Conservation (phyloP, 768 basidiomycete species). For the Psilocybe tampanensis region DNA sequence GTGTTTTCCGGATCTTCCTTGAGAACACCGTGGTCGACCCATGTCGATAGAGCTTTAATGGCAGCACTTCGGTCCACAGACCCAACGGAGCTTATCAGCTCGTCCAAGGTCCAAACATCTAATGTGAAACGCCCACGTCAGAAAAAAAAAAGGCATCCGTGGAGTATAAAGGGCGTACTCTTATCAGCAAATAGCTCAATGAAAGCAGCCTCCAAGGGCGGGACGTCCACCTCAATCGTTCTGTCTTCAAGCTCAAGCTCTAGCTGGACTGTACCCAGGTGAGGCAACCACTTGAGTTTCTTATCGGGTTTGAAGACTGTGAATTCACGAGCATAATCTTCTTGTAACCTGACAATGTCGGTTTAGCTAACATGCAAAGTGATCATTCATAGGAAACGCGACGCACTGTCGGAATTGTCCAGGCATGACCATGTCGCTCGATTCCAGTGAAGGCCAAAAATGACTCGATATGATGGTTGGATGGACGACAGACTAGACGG, state of each 20-base stretch:
- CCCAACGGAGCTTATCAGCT: slow-evolving; percentile 65
- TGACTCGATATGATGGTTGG: slow-evolving; percentile 91
- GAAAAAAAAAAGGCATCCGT: neutral
- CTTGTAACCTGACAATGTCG: slow-evolving; percentile 57
- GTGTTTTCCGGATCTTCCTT: slow-evolving; percentile 63
- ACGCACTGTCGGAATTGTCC: slow-evolving; percentile 81
- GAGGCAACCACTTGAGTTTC: slow-evolving; percentile 84
- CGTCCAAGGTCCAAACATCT: slow-evolving; percentile 76
- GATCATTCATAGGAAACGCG: neutral
- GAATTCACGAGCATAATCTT: slow-evolving; percentile 77
- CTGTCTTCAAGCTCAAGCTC: slow-evolving; percentile 86
- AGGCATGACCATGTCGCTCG: slow-evolving; percentile 76
- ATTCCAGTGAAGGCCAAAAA: slow-evolving; percentile 91
- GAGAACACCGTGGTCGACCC: slow-evolving; percentile 83
- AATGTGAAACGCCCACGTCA: slow-evolving; percentile 33
- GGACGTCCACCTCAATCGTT: slow-evolving; percentile 70
- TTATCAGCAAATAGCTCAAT: slow-evolving; percentile 83
- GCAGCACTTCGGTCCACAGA: slow-evolving; percentile 64
- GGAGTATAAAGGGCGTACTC: slow-evolving; percentile 35
- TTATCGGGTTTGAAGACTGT: slow-evolving; percentile 91
- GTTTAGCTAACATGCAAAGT: neutral
- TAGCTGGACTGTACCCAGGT: slow-evolving; percentile 83
- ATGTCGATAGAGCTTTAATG: slow-evolving; percentile 76
- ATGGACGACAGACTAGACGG: slow-evolving; percentile 67
- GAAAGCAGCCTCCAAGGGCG: slow-evolving; percentile 88